Percentiles rank a stretch among this genome's conserved stretches.
These are phyloP conservation scores for Saturnispora kantuleensis DNA, from an alignment of 805 yeast species.

Conservation along the genomic window DNA sequence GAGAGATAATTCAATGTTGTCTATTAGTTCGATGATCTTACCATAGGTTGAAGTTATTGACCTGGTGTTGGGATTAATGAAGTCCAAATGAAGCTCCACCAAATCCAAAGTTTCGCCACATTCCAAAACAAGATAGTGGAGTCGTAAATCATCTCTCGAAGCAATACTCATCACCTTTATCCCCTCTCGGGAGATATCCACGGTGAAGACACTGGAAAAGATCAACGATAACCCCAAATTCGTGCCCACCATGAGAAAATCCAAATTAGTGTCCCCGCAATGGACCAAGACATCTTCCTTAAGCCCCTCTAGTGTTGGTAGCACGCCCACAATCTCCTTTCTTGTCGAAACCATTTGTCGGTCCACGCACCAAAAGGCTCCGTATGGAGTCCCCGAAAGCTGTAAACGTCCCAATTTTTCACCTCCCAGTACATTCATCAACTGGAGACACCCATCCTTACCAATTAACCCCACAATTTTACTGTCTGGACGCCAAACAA, in stretches of 20 bases:
- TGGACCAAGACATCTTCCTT: slow-evolving; percentile 17
- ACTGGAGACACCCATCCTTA: slow-evolving; percentile 15
- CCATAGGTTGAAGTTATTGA: neutral
- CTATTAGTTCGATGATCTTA: neutral
- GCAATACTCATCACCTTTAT: slow-evolving; percentile 1
- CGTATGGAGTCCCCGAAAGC: too few species aligned
- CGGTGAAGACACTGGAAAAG: slow-evolving; percentile 23
- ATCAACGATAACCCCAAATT: slow-evolving; percentile 16
- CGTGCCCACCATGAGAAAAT: neutral
- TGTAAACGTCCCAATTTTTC: slow-evolving; percentile 2
- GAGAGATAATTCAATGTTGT: neutral
- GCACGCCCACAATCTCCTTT: neutral
- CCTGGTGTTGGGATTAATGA: neutral
- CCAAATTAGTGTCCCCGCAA: slow-evolving; percentile 21
- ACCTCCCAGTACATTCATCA: slow-evolving; percentile 25
- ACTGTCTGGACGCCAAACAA: slow-evolving; percentile 27
- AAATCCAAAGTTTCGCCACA: neutral
- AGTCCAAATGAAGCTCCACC: neutral
- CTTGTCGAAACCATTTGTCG: too few species aligned
- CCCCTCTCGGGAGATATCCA: neutral
- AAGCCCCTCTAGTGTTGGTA: slow-evolving; percentile 13
- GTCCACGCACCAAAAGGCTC: too few species aligned
- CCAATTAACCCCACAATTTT: slow-evolving; percentile 23
- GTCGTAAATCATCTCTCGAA: neutral
- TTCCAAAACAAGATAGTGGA: neutral